These are phyloP conservation scores for Leccinum subrobustum DNA, from an alignment of 1,284 basidiomycete species.

Conservation along the genomic window DNA sequence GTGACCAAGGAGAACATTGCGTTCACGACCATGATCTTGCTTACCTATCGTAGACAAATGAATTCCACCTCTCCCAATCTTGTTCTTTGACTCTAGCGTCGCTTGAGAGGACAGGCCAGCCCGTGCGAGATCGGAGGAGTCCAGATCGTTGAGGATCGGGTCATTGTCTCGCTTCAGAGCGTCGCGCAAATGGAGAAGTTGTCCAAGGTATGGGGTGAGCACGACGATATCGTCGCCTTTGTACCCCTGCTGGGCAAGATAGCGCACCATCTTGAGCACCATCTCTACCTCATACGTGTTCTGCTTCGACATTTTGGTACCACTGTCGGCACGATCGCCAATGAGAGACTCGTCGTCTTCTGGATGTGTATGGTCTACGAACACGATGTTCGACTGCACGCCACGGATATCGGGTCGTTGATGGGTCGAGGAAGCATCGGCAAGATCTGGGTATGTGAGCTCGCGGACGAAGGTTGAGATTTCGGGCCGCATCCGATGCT, in stretches of 20 bases:
- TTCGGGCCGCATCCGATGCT: slow-evolving; percentile 69
- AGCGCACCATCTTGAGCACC: slow-evolving; percentile 58
- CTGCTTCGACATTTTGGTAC: slow-evolving; percentile 51
- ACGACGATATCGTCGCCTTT: slow-evolving; percentile 55
- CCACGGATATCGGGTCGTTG: slow-evolving; percentile 51
- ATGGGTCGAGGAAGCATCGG: slow-evolving; percentile 48
- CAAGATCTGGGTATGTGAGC: slow-evolving; percentile 60
- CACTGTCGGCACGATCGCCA: slow-evolving; percentile 42
- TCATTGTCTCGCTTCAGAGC: slow-evolving; percentile 48
- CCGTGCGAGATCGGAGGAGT: slow-evolving; percentile 51
- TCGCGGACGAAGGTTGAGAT: slow-evolving; percentile 55
- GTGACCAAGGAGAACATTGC: not conserved
- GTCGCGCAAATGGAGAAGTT: slow-evolving; percentile 48
- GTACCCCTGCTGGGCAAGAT: slow-evolving; percentile 63
- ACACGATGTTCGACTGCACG: slow-evolving; percentile 52
- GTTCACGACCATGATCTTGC: not conserved
- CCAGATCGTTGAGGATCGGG: slow-evolving; percentile 57
- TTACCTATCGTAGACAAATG: slow-evolving; percentile 58
- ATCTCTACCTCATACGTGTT: slow-evolving; percentile 55
- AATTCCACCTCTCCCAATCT: slow-evolving; percentile 40
- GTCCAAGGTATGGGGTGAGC: slow-evolving; percentile 63
- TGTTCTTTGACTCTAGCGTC: slow-evolving; percentile 5
- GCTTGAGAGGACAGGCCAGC: slow-evolving; percentile 43
- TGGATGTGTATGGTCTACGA: slow-evolving; percentile 53
- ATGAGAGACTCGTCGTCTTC: slow-evolving; percentile 47